These are phyloP conservation scores for Saccharata proteae DNA, from an alignment of 2,329 filamentous ascomycete species.

Conservation along the genomic window DNA sequence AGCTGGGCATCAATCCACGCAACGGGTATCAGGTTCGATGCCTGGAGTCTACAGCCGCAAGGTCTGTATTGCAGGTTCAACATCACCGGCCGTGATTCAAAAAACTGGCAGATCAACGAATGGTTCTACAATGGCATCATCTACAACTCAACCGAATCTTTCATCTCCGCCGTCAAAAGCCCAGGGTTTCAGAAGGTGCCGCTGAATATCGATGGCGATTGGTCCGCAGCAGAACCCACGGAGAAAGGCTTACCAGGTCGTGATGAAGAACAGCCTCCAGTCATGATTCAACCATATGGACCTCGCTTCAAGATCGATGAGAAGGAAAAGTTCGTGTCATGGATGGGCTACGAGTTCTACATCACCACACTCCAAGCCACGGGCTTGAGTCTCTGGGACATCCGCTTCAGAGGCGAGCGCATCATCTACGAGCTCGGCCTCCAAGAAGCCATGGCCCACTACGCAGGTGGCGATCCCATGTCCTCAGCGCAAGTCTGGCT, in stretches of 20 bases:
- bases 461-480: slow-evolving; percentile 37
- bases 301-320: slow-evolving; percentile 32
- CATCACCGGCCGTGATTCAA: slow-evolving; percentile 38
- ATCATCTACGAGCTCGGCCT: slow-evolving; percentile 45
- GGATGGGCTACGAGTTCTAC: slow-evolving; percentile 43
- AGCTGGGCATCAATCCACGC: slow-evolving; percentile 24
- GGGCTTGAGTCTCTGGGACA: slow-evolving; percentile 39
- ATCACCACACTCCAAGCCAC: slow-evolving; percentile 36
- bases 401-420: slow-evolving; percentile 44
- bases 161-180: slow-evolving; percentile 32
- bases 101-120: slow-evolving; percentile 39
- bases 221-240: slow-evolving; percentile 32
- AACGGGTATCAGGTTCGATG: no score
- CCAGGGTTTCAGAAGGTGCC: slow-evolving; percentile 35
- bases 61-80: slow-evolving; percentile 33
- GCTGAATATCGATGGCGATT: slow-evolving; percentile 37
- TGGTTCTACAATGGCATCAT: slow-evolving; percentile 45
- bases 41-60: slow-evolving; percentile 33
- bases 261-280: slow-evolving; percentile 43
- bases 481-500: slow-evolving; percentile 36
- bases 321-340: slow-evolving; percentile 34
- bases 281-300: slow-evolving; percentile 32
- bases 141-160: slow-evolving; percentile 38
- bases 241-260: slow-evolving; percentile 28
- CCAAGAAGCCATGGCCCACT: slow-evolving; percentile 44